Percentiles rank a stretch among this genome's conserved stretches.
phyloP scores from a whole-genome alignment of 148 eudicot species.

The Dysphania ambrosioides region DNA sequence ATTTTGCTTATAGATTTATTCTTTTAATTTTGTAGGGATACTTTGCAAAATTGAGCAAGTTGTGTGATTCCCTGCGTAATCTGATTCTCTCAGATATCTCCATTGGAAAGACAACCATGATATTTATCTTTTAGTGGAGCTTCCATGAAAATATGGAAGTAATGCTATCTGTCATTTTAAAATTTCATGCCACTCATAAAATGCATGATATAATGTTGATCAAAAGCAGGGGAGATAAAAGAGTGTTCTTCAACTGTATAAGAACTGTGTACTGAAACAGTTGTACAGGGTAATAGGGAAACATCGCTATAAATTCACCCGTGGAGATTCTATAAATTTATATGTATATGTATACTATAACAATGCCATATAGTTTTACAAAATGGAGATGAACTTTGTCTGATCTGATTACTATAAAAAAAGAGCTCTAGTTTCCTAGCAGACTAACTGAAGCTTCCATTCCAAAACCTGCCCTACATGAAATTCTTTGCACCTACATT shows the following conservation, averaged over 20 bases:
- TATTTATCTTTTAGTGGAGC: neutral
- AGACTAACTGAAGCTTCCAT: neutral
- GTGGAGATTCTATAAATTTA: conserved; percentile 3
- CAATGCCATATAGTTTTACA: conserved; percentile 20
- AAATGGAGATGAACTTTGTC: conserved; percentile 11
- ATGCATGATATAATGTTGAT: neutral
- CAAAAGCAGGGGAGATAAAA: neutral
- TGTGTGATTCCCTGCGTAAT: neutral
- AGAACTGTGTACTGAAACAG: conserved; percentile 7
- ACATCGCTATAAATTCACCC: conserved; percentile 4
- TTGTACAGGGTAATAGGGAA: neutral
- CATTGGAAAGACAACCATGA: neutral
- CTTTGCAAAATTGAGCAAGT: neutral
- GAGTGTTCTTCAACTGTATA: neutral
- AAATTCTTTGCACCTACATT: conserved; percentile 20
- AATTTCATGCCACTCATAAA: neutral
- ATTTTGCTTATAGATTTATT: conserved; percentile 2
- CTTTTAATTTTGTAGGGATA: neutral
- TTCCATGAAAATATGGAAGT: neutral
- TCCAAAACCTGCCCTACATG: neutral
- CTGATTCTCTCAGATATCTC: neutral
- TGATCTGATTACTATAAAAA: conserved; percentile 7
- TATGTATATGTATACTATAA: conserved; percentile 4
- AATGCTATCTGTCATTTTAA: neutral
- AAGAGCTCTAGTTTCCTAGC: neutral